Percentiles rank a stretch among this genome's conserved stretches.
These are phyloP conservation scores for Diatrype stigma DNA, from an alignment of 2,329 filamentous ascomycete species.

Conservation along the genomic window DNA sequence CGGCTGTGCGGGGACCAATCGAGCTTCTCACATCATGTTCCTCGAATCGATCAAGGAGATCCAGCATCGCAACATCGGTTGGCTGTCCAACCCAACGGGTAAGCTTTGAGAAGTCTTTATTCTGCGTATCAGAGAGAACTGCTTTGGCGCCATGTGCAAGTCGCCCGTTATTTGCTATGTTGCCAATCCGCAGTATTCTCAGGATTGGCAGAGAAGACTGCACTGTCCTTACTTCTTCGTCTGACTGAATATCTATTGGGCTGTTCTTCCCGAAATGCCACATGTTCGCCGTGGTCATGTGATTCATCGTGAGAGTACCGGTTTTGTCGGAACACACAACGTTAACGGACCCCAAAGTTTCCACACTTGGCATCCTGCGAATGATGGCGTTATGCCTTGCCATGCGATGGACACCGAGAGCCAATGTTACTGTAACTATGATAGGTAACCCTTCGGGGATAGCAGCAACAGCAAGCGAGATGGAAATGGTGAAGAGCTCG, in stretches of 20 bases:
- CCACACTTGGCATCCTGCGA: constrained; percentile 90
- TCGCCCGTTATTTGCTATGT: constrained; percentile 92
- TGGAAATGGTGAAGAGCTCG: constrained; percentile 96
- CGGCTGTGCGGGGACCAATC: constrained; percentile 74
- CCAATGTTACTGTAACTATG: constrained; percentile 95
- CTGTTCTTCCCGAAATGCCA: constrained; percentile 78
- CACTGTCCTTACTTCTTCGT: constrained; percentile 49
- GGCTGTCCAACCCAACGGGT: constrained; percentile 96
- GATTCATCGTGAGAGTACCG: constrained; percentile 90
- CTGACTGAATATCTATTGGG: constrained; percentile 49
- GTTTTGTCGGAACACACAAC: constrained; percentile 99
- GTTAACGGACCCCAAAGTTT: constrained; percentile 96
- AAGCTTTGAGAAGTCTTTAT: constrained; percentile 58
- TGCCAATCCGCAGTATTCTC: constrained; percentile 84
- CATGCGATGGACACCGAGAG: constrained; percentile 93
- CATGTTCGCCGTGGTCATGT: constrained; percentile 96
- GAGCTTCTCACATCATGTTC: constrained; percentile 89
- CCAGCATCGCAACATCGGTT: constrained; percentile 94
- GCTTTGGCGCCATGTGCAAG: constrained; percentile 73
- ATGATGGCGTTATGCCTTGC: constrained; percentile 93
- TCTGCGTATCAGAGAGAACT: constrained; percentile 79
- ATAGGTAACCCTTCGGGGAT: constrained; percentile 96
- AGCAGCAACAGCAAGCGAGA: constrained; percentile 91
- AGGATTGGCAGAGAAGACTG: constrained; percentile 70
- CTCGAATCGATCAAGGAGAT: constrained; percentile 83